Evolutionary conservation across 495 filamentous ascomycete genomes (phyloP), one percentile per base, ranked within the genome.

Genomic region (Cercophora samala): DNA sequence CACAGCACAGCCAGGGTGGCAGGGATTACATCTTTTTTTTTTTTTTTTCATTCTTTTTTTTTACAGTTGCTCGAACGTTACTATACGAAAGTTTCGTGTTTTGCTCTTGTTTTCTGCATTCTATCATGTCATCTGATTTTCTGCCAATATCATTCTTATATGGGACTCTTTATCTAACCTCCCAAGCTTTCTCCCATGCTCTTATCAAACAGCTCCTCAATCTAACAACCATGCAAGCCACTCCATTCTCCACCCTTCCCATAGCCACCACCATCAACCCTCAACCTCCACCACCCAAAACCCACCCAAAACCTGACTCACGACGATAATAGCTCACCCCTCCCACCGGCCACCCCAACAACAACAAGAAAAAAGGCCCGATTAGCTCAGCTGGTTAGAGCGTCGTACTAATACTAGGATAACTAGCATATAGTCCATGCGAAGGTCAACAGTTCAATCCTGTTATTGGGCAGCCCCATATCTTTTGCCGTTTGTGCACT

Each of bases 361-460:
- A 68, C 46, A 21, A 23, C 42, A 22, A 54, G 4, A 17, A 54
- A 21, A 19, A 56, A 63, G 59, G 67, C 67, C 67, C 67, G 67
- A 56, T 58, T 64, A 64, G 63, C 63, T 64, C 63, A 64, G 63
- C 63, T 64, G 63, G 63, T 64, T 64, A 64, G 63, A 64, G 63
- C 63, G 63, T 64, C 63, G 63, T 64, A 64, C 63, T 64, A 64
- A 64, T 64, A 64, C 32, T 13, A 37, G 24, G n/a, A n/a, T n/a
- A 13, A 29, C 19, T 17, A 42, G 56, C 46, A 59, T 42, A 21
- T 15, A 46, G 63, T 64, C n/a, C n/a, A 64, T 64, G 63, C 63
- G 63, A 64, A 64, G 63, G 64, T 64, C 68, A 69, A 69, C 68
- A 69, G 68, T 69, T 69, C 68, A 69, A 69, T 69, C 68, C 68